These are phyloP conservation scores for Candida incommunis DNA, from an alignment of 805 yeast species.

Conservation along the genomic window DNA sequence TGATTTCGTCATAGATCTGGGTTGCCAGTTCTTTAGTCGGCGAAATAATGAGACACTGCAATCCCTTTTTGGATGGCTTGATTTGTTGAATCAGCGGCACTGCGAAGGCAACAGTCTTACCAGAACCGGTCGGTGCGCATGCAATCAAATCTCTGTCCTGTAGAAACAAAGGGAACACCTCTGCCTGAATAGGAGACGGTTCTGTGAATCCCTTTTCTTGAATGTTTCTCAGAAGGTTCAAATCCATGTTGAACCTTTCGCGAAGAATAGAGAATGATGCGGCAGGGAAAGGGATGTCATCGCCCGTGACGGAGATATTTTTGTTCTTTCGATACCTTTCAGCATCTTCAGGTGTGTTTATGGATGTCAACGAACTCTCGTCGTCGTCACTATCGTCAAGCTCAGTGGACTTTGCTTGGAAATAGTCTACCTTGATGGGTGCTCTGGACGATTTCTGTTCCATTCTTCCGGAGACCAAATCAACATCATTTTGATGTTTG, in stretches of 20 bases:
- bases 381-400: slow-evolving; percentile 6
- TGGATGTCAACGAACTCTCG: slow-evolving; percentile 14
- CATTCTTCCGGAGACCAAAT: slow-evolving; percentile 3
- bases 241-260: slow-evolving; percentile 51
- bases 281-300: slow-evolving; percentile 80
- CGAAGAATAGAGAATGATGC: slow-evolving; percentile 77
- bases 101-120: slow-evolving; percentile 84
- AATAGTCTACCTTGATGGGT: slow-evolving; percentile 71
- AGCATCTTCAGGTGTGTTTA: slow-evolving; percentile 47
- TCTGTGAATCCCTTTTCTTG: slow-evolving; percentile 56
- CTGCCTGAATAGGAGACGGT: slow-evolving; percentile 91
- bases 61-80: slow-evolving; percentile 29
- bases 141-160: slow-evolving; percentile 68
- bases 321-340: slow-evolving; percentile 40
- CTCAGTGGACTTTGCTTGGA: slow-evolving; percentile 25
- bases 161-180: slow-evolving; percentile 65
- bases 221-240: slow-evolving; percentile 44
- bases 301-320: slow-evolving; percentile 63
- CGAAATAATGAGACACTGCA: slow-evolving; percentile 67
- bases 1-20: slow-evolving; percentile 65
- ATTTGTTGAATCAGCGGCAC: slow-evolving; percentile 63
- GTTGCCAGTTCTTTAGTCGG: slow-evolving; percentile 92
- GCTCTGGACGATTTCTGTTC: slow-evolving; percentile 34
- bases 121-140: slow-evolving; percentile 98
- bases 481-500: slow-evolving; percentile 14